A percentile compares a stretch with the other conserved stretches of the same genome.
Evolutionary conservation across 495 filamentous ascomycete species (phyloP).

Genomic region (Cercophora sp.): DNA sequence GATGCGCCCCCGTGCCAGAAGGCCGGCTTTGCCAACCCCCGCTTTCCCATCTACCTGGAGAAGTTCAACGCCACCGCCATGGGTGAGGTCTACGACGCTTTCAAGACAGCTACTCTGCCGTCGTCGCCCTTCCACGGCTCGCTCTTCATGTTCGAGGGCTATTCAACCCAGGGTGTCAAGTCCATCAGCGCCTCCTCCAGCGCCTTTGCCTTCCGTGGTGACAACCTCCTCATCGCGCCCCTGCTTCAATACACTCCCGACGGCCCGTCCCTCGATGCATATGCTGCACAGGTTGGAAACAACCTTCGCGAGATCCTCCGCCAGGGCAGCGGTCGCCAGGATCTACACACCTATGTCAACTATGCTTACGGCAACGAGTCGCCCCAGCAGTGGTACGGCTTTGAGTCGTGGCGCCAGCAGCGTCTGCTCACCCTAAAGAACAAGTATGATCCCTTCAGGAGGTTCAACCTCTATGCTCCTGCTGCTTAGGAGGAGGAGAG

Average conservation of each 20-base stretch:
- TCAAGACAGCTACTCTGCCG: constrained; percentile 22
- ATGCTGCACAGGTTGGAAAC: constrained; percentile 35
- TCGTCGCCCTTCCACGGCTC: constrained; percentile 31
- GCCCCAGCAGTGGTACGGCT: constrained; percentile 44
- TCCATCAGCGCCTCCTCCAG: constrained; percentile 28
- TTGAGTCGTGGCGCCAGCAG: constrained; percentile 45
- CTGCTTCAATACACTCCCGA: constrained; percentile 37
- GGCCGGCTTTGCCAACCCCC: constrained; percentile 40
- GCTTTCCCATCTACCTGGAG: constrained; percentile 48
- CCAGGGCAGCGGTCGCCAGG: constrained; percentile 30
- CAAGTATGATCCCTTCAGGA: constrained; percentile 51
- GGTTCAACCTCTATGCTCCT: no score
- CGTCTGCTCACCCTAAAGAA: constrained; percentile 45
- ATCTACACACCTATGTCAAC: constrained; percentile 54
- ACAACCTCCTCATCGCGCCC: constrained; percentile 44
- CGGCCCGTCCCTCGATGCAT: constrained; percentile 28
- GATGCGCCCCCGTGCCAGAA: constrained; percentile 43
- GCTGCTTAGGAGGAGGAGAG: no score
- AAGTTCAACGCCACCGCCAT: constrained; percentile 44
- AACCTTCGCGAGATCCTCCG: constrained; percentile 41
- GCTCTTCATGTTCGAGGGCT: constrained; percentile 55
- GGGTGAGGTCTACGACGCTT: constrained; percentile 38
- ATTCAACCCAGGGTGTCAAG: constrained; percentile 45
- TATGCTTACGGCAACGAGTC: constrained; percentile 57
- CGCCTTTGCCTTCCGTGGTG: constrained; percentile 42